These are phyloP conservation scores for Boletus rubroflammeus DNA, from an alignment of 768 basidiomycete species.

Conservation along the genomic window DNA sequence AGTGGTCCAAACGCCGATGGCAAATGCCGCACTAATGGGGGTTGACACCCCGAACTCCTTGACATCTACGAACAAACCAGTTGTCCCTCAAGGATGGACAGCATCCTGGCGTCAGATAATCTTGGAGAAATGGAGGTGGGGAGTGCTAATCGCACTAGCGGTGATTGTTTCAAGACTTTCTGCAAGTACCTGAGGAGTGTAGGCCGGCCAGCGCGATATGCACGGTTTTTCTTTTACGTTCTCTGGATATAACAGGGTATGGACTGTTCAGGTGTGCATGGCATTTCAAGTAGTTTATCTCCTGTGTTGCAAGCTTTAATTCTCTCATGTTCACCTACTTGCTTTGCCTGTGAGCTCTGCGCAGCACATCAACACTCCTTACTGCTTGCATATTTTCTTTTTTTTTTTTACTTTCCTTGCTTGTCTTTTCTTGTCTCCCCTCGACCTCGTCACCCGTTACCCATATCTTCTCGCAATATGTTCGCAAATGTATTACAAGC, in stretches of 20 bases:
- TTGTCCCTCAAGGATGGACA: constrained; percentile 48
- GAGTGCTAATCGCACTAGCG: constrained; percentile 71
- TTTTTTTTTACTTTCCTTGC: constrained; percentile 1
- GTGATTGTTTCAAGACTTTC: constrained; percentile 76
- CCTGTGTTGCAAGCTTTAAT: constrained; percentile 8
- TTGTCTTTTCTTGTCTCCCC: constrained; percentile 9
- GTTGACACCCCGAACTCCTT: constrained; percentile 20
- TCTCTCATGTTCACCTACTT: constrained; percentile 11
- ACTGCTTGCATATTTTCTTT: constrained; percentile 7
- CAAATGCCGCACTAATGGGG: constrained; percentile 1
- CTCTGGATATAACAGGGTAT: constrained; percentile 13
- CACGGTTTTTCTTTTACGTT: constrained; percentile 5
- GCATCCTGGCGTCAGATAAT: constrained; percentile 61
- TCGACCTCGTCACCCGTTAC: constrained; percentile 17
- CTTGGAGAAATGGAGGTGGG: constrained; percentile 86
- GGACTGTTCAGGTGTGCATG: constrained; percentile 19
- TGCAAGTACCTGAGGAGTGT: constrained; percentile 36
- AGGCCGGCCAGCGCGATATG: not conserved
- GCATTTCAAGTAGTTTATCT: constrained; percentile 18
- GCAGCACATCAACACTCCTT: constrained; percentile 10
- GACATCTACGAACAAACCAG: constrained; percentile 28
- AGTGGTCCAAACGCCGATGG: constrained; percentile 20
- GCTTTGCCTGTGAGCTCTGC: constrained; percentile 4
- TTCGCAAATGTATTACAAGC: constrained; percentile 27
- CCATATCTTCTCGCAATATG: constrained; percentile 18